Conservation (phyloP, 805 yeast species). For the Priceomyces medius region DNA sequence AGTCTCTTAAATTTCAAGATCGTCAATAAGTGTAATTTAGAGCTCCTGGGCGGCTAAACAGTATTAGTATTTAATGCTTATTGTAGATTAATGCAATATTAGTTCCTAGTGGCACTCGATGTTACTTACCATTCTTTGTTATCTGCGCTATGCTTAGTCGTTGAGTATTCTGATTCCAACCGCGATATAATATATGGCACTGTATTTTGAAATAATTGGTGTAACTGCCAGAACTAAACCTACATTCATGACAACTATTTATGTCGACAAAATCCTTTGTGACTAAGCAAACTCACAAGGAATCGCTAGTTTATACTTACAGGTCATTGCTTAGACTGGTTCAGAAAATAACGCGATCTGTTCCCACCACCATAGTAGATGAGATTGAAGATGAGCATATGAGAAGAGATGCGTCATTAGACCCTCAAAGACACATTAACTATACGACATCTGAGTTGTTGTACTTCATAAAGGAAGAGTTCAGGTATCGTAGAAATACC, state of each 20-base stretch:
- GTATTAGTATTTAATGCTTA: constrained; percentile 8
- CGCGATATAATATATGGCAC: constrained; percentile 2
- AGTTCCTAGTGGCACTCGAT: constrained; percentile 7
- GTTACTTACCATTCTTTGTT: constrained; percentile 4
- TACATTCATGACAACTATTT: constrained; percentile 1
- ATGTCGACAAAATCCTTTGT: constrained; percentile 4
- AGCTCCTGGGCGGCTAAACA: constrained; percentile 23
- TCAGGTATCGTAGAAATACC: constrained; percentile 6
- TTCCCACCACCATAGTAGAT: background rate
- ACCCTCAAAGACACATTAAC: constrained; percentile 14
- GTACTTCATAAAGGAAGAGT: constrained; percentile 16
- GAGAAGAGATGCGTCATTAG: constrained; percentile 3
- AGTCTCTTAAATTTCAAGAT: constrained; percentile 37
- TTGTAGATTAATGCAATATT: no score
- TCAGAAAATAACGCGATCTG: background rate
- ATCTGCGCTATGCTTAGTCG: background rate
- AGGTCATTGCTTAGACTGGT: constrained; percentile 7
- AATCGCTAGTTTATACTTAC: constrained; percentile 9
- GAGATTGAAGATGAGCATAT: constrained; percentile 4
- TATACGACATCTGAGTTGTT: constrained; percentile 18
- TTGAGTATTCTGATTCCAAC: background rate
- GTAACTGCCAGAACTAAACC: no score
- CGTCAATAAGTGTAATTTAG: constrained; percentile 15
- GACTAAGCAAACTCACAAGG: constrained; percentile 4
- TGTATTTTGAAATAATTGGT: no score